A percentile compares a stretch with the other conserved stretches of the same genome.
phyloP scores from a whole-genome alignment of 306 rosid genomes.

The peach (Prunus persica) region DNA sequence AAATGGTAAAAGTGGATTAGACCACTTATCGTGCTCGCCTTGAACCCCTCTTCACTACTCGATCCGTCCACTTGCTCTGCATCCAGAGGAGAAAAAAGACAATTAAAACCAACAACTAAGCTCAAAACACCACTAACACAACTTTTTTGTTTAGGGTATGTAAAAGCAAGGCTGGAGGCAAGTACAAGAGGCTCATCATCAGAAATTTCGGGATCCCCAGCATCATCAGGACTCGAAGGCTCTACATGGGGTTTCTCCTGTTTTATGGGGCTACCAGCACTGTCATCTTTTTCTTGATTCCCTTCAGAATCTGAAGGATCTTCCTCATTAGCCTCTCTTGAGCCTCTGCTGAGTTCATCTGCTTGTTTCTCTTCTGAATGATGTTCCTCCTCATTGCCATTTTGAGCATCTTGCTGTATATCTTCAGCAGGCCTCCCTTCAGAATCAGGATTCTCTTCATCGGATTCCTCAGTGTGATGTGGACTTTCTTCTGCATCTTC shows the following conservation, averaged over 20 bases:
- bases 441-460: conserved; percentile 46
- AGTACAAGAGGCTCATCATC: conserved; percentile 93
- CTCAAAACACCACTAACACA: not conserved
- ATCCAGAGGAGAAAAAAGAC: not conserved
- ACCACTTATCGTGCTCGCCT: conserved; percentile 28
- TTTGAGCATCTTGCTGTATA: conserved; percentile 38
- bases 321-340: conserved; percentile 43
- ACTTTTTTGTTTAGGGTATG: not conserved
- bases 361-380: conserved; percentile 53
- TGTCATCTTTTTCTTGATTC: conserved; percentile 35
- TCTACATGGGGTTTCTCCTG: conserved; percentile 29
- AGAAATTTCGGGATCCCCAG: conserved; percentile 49
- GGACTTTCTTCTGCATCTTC: conserved; percentile 32
- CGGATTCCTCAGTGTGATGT: conserved; percentile 41
- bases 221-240: conserved; percentile 30
- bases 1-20: conserved; percentile 11
- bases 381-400: conserved; percentile 33
- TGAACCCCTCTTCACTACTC: conserved; percentile 51
- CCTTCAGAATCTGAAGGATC: conserved; percentile 46
- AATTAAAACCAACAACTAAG: not conserved
- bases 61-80: conserved; percentile 82
- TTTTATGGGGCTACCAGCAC: conserved; percentile 33
- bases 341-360: conserved; percentile 41
- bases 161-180: conserved; percentile 21
- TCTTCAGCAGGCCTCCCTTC: conserved; percentile 43